Conservation (phyloP, 1,139 yeast genomes). For the Debaryomyces sp. region DNA sequence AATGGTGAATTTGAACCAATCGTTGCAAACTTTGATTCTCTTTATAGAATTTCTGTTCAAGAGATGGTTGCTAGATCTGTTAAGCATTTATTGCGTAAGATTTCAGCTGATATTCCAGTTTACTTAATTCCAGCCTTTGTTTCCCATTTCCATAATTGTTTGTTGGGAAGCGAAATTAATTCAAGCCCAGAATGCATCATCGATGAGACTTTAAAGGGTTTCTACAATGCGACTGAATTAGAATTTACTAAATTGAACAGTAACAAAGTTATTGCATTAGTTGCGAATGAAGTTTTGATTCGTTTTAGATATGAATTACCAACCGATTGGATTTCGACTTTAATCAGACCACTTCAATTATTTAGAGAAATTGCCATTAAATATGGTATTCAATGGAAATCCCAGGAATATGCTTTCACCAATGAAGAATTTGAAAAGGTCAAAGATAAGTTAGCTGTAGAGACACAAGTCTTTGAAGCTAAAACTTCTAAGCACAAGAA, state of each 20-base stretch:
- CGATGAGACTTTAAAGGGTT: constrained; percentile 42
- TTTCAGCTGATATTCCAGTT: constrained; percentile 52
- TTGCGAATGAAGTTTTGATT: constrained; percentile 53
- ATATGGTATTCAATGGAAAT: constrained; percentile 85
- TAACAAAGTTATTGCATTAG: constrained; percentile 41
- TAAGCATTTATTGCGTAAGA: constrained; percentile 70
- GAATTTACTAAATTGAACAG: constrained; percentile 50
- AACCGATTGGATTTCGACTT: constrained; percentile 43
- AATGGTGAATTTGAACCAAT: constrained; percentile 47
- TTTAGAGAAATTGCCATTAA: constrained; percentile 75
- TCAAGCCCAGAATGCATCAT: constrained; percentile 44
- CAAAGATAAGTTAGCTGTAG: constrained; percentile 19
- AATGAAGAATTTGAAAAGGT: constrained; percentile 45
- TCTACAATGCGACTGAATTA: constrained; percentile 48
- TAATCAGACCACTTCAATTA: constrained; percentile 46
- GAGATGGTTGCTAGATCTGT: constrained; percentile 81
- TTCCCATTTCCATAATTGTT: constrained; percentile 72
- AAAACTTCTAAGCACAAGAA: constrained; percentile 19
- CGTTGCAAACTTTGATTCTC: constrained; percentile 46
- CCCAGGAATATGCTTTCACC: constrained; percentile 54
- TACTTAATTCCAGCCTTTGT: constrained; percentile 60
- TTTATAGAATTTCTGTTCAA: constrained; percentile 53
- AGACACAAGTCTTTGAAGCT: constrained; percentile 18
- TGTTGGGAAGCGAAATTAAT: constrained; percentile 57
- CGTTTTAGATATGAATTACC: constrained; percentile 68